phyloP scores from a whole-genome alignment of 345 rosid genomes.

The Lepidium africanum region DNA sequence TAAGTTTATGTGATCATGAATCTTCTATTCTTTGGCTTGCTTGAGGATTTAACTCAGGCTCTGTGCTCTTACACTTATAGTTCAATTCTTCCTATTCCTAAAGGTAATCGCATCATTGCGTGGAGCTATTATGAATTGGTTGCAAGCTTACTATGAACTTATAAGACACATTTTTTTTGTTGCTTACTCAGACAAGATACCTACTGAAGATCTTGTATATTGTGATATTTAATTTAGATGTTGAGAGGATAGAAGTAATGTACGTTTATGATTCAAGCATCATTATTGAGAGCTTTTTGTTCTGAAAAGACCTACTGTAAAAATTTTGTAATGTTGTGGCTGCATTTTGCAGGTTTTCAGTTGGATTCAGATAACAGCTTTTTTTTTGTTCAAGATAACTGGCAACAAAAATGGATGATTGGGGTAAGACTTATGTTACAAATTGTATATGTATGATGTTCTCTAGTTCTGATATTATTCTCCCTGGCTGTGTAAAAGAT shows the following conservation, averaged over 20 bases:
- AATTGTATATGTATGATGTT: neutral
- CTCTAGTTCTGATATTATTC: neutral
- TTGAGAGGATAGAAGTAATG: neutral
- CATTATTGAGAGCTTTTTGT: neutral
- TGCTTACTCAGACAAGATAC: neutral
- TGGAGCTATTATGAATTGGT: neutral
- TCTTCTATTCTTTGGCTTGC: neutral
- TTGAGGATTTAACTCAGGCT: neutral
- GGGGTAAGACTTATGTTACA: constrained; percentile 8
- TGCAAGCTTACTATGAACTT: neutral
- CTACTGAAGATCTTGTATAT: neutral
- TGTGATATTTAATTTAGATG: neutral
- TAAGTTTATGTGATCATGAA: neutral
- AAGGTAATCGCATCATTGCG: neutral
- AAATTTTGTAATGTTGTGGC: neutral
- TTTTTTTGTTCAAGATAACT: neutral
- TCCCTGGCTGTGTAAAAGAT: neutral
- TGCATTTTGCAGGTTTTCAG: constrained; percentile 1
- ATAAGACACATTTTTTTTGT: neutral
- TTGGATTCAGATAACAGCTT: neutral
- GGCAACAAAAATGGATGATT: constrained; percentile 14
- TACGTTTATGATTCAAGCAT: neutral
- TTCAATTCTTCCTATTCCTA: neutral
- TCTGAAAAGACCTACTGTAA: neutral
- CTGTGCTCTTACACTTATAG: neutral